Percentiles rank a stretch among this genome's conserved stretches.
Conservation (phyloP, 371 early-diverging fungal genomes). For the Haplosporangium sp. region DNA sequence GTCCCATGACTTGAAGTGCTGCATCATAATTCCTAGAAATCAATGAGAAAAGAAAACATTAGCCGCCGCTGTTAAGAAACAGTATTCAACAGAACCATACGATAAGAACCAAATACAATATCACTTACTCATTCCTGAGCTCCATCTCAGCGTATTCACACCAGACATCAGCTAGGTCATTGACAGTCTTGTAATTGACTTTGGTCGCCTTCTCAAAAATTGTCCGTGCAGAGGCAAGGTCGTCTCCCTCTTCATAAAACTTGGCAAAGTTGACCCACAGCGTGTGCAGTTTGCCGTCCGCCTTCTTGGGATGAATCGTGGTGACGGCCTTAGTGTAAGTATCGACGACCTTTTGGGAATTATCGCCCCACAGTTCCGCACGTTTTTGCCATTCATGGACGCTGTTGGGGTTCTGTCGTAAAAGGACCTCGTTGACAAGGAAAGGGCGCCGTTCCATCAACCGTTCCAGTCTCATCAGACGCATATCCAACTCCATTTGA, state of each 20-base stretch:
- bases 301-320: conserved; percentile 85
- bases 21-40: conserved; percentile 44
- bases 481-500: conserved; percentile 85
- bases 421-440: conserved; percentile 92
- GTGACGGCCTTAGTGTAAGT: conserved; percentile 85
- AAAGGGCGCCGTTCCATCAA: conserved; percentile 95
- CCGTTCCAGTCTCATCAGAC: conserved; percentile 86
- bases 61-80: not conserved
- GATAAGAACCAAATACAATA: no score
- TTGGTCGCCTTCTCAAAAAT: conserved; percentile 90
- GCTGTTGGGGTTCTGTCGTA: conserved; percentile 93
- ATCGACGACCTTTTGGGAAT: conserved; percentile 70
- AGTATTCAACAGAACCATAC: no score
- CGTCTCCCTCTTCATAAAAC: conserved; percentile 78
- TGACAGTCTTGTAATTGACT: conserved; percentile 82
- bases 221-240: conserved; percentile 73
- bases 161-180: conserved; percentile 93
- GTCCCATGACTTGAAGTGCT: conserved; percentile 53
- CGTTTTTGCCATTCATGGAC: conserved; percentile 94
- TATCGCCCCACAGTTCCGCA: conserved; percentile 75
- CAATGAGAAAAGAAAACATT: not conserved
- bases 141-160: conserved; percentile 95
- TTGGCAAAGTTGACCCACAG: conserved; percentile 91
- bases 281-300: conserved; percentile 78
- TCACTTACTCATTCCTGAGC: conserved; percentile 72